Evolutionary conservation across 2,329 filamentous ascomycete species (phyloP).

Genomic region (Ambrosiella xylebori): DNA sequence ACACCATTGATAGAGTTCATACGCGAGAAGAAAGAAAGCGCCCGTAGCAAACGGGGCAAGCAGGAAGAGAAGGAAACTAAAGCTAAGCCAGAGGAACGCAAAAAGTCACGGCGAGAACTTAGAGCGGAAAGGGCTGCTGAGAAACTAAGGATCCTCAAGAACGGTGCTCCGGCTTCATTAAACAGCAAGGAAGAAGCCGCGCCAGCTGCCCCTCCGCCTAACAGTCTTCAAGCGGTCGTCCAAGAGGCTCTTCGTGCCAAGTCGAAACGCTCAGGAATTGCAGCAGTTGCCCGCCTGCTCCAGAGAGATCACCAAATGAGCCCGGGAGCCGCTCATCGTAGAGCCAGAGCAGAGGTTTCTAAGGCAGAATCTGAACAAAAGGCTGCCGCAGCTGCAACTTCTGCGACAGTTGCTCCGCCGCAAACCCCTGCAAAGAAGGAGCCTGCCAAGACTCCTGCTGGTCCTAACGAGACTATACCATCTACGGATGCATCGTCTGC

Average conservation of each 20-base stretch:
- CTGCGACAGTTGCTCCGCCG: background rate
- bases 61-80: constrained; percentile 37
- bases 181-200: constrained; percentile 21
- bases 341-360: constrained; percentile 39
- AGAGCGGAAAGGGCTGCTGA: constrained; percentile 36
- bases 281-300: constrained; percentile 45
- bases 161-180: constrained; percentile 29
- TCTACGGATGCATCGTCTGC: constrained; percentile 4
- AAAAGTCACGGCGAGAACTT: constrained; percentile 27
- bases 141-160: constrained; percentile 45
- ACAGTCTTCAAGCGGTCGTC: constrained; percentile 14
- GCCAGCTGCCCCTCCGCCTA: constrained; percentile 24
- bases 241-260: constrained; percentile 24
- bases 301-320: constrained; percentile 50
- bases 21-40: constrained; percentile 56
- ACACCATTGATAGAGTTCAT: constrained; percentile 84
- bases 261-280: constrained; percentile 41
- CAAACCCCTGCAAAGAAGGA: constrained; percentile 1
- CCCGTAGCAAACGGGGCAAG: constrained; percentile 35
- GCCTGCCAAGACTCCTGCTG: background rate
- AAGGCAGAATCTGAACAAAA: constrained; percentile 36
- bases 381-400: constrained; percentile 12
- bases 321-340: constrained; percentile 43
- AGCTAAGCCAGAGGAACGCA: too few relatives aligned
- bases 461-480: constrained; percentile 7